phyloP scores from a whole-genome alignment of 225 moss, liverwort and hornwort genomes.

The Physcomitrium patens region DNA sequence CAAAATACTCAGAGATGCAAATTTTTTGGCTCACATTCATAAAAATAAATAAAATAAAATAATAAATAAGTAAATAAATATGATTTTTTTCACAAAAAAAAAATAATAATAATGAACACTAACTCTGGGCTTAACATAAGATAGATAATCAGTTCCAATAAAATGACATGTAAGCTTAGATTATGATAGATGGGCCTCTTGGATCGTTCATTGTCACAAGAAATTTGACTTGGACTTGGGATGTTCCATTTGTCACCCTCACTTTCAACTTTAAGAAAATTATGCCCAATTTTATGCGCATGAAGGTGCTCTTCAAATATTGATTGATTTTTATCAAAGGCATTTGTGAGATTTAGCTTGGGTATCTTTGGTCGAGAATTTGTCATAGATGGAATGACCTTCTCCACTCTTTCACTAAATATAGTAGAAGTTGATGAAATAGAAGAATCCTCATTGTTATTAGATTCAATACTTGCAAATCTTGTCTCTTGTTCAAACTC shows the following conservation, averaged over 20 bases:
- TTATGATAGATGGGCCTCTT: conserved; percentile 66
- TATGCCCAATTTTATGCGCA: neutral
- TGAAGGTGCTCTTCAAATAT: neutral
- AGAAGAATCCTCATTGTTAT: neutral
- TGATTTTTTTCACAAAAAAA: too few species aligned
- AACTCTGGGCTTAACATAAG: conserved; percentile 85
- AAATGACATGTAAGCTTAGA: conserved; percentile 58
- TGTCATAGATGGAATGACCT: too few species aligned
- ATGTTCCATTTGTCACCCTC: neutral
- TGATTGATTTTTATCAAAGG: conserved; percentile 46
- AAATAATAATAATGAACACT: neutral
- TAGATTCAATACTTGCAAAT: neutral
- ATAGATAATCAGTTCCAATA: conserved; percentile 79
- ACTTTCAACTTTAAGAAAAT: neutral
- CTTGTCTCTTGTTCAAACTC: neutral
- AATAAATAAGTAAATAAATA: neutral
- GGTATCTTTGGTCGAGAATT: conserved; percentile 49
- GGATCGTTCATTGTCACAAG: conserved; percentile 51
- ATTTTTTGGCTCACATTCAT: too few species aligned
- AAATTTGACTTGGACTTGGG: neutral
- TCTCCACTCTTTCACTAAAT: neutral
- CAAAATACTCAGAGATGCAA: neutral
- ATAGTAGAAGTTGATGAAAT: conserved; percentile 6
- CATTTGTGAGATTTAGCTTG: conserved; percentile 69
- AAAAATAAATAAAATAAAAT: neutral